A percentile compares a stretch with the other conserved stretches of the same genome.
These are phyloP conservation scores for Cinnamomum micranthum DNA, from an alignment of 164 flowering plant species.

Conservation along the genomic window DNA sequence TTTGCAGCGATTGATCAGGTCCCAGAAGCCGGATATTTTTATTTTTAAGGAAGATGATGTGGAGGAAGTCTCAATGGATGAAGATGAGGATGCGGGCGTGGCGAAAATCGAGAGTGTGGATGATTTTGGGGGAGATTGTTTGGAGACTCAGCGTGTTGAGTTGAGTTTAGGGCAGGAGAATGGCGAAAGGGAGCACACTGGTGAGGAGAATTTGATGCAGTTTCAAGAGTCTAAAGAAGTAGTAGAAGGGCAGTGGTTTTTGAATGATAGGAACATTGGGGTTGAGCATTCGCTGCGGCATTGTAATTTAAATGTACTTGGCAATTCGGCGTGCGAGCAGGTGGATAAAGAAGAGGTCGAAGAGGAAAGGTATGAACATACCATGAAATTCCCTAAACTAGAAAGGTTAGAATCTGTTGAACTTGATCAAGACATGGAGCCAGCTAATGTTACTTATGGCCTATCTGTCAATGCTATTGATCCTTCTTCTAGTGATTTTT, in stretches of 20 bases:
- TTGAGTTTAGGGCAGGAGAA: constrained; percentile 43
- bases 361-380: constrained; percentile 7
- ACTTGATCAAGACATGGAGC: constrained; percentile 43
- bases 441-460: constrained; percentile 28
- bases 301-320: constrained; percentile 35
- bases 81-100: constrained; percentile 18
- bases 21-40: constrained; percentile 47
- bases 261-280: constrained; percentile 26
- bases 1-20: constrained; percentile 68
- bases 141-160: constrained; percentile 15
- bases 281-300: constrained; percentile 31
- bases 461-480: constrained; percentile 33
- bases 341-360: constrained; percentile 20
- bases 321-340: constrained; percentile 19
- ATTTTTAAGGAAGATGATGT: constrained; percentile 28
- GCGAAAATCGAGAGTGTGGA: constrained; percentile 13
- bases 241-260: constrained; percentile 35
- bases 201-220: constrained; percentile 38
- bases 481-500: constrained; percentile 34
- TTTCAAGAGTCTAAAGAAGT: constrained; percentile 39
- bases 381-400: constrained; percentile 15
- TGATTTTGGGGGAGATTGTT: constrained; percentile 5
- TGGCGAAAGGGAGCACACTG: constrained; percentile 22
- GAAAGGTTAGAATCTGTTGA: constrained; percentile 30
- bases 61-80: constrained; percentile 19